phyloP scores from a whole-genome alignment of 495 filamentous ascomycete genomes.

The Friedmanniomyces endolithicus region DNA sequence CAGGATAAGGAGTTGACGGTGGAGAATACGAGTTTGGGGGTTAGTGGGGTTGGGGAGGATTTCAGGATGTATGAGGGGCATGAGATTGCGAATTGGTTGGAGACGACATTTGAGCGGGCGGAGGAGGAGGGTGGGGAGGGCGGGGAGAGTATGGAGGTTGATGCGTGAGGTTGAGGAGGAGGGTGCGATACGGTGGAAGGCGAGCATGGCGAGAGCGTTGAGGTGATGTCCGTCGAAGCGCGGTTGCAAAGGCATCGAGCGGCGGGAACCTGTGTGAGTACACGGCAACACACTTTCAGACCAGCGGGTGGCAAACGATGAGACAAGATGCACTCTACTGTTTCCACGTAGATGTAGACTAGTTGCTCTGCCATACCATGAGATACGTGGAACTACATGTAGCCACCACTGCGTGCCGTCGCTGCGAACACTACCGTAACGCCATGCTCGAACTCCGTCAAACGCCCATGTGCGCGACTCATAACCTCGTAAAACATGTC shows the following conservation, averaged over 20 bases:
- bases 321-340: too few species aligned
- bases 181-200: not conserved
- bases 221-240: slow-evolving; percentile 2
- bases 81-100: slow-evolving; percentile 56
- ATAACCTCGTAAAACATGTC: slow-evolving; percentile 1
- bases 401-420: too few species aligned
- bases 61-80: slow-evolving; percentile 90
- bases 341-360: too few species aligned
- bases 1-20: slow-evolving; percentile 96
- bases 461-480: too few species aligned
- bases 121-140: slow-evolving; percentile 45
- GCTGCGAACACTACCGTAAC: too few species aligned
- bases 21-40: slow-evolving; percentile 85
- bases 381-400: too few species aligned
- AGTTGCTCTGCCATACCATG: too few species aligned
- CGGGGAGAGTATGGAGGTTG: slow-evolving; percentile 65
- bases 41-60: slow-evolving; percentile 47
- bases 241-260: not conserved
- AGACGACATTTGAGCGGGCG: slow-evolving; percentile 54
- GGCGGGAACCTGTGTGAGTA: not conserved
- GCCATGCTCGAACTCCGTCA: too few species aligned
- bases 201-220: slow-evolving; percentile 8
- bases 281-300: too few species aligned
- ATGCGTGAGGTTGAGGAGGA: slow-evolving; percentile 40
- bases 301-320: too few species aligned